phyloP scores from a whole-genome alignment of 352 stramenopile species.

The Pythium sp. region DNA sequence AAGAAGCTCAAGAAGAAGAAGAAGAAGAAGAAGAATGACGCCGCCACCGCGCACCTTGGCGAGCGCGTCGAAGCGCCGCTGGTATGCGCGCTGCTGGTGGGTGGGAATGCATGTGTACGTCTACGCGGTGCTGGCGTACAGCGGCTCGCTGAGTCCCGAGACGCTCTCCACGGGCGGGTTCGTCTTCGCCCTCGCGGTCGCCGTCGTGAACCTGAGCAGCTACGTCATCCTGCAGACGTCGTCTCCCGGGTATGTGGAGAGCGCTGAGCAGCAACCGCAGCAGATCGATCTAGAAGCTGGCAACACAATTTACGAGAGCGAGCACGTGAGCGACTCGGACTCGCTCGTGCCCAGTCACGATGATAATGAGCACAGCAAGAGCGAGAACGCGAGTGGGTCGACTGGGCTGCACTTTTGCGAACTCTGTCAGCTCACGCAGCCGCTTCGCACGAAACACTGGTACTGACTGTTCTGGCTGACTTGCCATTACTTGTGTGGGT shows the following conservation, averaged over 20 bases:
- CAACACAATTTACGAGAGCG: not conserved
- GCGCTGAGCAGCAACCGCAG: not conserved
- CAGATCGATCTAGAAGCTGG: constrained; percentile 23
- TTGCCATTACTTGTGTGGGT: constrained; percentile 1
- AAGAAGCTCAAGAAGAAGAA: not conserved
- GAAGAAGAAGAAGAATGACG: constrained; percentile 1
- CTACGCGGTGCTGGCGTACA: constrained; percentile 47
- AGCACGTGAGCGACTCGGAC: constrained; percentile 34
- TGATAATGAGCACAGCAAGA: not conserved
- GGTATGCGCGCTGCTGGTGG: constrained; percentile 69
- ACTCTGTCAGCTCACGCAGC: constrained; percentile 56
- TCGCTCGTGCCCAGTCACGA: constrained; percentile 19
- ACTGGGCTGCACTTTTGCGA: constrained; percentile 50
- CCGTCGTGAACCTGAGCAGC: constrained; percentile 31
- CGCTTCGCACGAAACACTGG: constrained; percentile 74
- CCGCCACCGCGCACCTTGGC: not conserved
- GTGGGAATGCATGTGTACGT: constrained; percentile 56
- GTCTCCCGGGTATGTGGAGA: constrained; percentile 50
- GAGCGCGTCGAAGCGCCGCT: constrained; percentile 46
- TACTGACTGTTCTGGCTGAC: constrained; percentile 19
- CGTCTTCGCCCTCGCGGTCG: constrained; percentile 34
- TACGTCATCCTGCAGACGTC: constrained; percentile 65
- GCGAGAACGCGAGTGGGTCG: not conserved
- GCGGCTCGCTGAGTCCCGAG: constrained; percentile 27
- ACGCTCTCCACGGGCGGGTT: constrained; percentile 40